Evolutionary conservation across 495 filamentous ascomycete species (phyloP), one percentile per base, ranked within the genome.

Genomic region (Pseudotulostoma volvatum): DNA sequence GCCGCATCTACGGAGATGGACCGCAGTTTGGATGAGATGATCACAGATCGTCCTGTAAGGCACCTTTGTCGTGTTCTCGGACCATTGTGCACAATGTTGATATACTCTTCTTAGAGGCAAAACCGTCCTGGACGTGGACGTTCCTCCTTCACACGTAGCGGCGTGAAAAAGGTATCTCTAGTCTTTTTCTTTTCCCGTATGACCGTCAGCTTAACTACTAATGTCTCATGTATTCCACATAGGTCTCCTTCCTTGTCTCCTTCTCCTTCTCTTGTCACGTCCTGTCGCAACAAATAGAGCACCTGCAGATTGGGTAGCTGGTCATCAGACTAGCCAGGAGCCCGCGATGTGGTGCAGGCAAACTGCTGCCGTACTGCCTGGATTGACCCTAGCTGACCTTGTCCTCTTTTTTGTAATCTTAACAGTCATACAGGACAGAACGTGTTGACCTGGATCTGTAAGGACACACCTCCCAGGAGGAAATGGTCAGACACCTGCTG

Each of bases 1-100:
- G n/a, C n/a, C n/a, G n/a, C n/a, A n/a, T n/a, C n/a, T 28, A 28
- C 33, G 48, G 61, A 47, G 33, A 84, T 90, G 74, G 83, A 90
- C 59, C 79, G 79, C 53, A 79, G 76, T 52, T 68, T 90, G 34
- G 83, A 88, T 56, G 83, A 90, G 55, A 82, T 84, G 49, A 83
- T 90, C 46, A 73, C 73, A 42, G 84, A 85, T 51, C 79, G 79
- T 49, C 72, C 78, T 64, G 81, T 84, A 79, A 52, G 71, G 18
- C 23, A 45, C 34, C 17, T 23, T 14, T 19, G 17, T 36, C 16
- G 8, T 15, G 18, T 8, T 8, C 4, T 14, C 3, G 16, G 13
- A 33, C 30, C 11, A 14, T 36, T 33, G 5, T 16, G 7, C 18
- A 15, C 18, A 8, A 15, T 8, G 11, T 25, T 39, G 18, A 36